Base-by-base conservation (phyloP, 2,329 filamentous ascomycete genomes). In the Penicillium paneum region DNA sequence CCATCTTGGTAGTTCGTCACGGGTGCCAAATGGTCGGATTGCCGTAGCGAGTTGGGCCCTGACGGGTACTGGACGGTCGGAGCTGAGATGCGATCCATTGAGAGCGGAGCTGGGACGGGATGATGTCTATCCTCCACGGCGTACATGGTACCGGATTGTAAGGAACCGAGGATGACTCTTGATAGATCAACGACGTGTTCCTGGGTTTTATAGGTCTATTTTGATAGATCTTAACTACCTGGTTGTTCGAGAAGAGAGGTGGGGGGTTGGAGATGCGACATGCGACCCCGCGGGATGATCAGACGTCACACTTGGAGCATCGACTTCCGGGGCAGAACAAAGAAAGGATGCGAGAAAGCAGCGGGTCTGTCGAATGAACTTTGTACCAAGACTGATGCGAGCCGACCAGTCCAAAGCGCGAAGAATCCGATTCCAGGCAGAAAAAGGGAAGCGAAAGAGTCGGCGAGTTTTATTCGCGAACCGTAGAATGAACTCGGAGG, bases 1-100 rank as follows among this genome's bases (percentile, higher is more conserved):
- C 74, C 75, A 26, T 77, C 73, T 46, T 72, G 75, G 38, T 73
- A 63, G 47, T 72, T 75, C 8, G 71, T 69, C 19, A 75, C 64
- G 8, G 76, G 68, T 7, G 70, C 68, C n/a, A 77, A 69, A 46
- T 71, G 69, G 46, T 71, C 66, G 50, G 66, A 61, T 17, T 68
- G 59, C 17, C 62, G 68, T 44, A 72, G 59, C 31, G 71, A 64
- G 40, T 62, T 67, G 53, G 71, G 61, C 29, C 68, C 68, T 49
- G 71, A 66, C 50, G 72, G 67, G 52, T 70, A 69, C 64, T 75
- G 70, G 42, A 69, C 65, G 38, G 70, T 67, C 31, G 66, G 65
- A 38, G 65, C 67, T 57, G 68, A 68, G 56, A 73, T 72, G 62
- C 71, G 71, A 65, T 75, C 72, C 69, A 73, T 74, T 60, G 68